phyloP scores from a whole-genome alignment of 2,329 filamentous ascomycete species.

The Pestalotiopsis fici region DNA sequence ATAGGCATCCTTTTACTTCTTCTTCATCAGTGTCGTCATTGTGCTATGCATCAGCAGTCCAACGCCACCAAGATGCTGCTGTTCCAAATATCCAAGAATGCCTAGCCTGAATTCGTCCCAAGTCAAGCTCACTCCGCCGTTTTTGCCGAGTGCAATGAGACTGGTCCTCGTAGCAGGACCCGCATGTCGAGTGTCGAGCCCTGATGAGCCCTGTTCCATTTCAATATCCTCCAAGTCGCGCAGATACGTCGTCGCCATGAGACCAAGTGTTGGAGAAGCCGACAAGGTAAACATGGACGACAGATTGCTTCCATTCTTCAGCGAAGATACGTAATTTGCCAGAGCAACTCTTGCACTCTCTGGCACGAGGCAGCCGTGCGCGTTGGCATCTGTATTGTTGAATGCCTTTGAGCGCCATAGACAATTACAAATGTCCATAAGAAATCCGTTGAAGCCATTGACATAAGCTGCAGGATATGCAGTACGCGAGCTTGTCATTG shows the following conservation, averaged over 20 bases:
- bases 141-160: constrained; percentile 60
- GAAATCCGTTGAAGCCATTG: constrained; percentile 75
- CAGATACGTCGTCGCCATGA: constrained; percentile 56
- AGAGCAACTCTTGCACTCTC: constrained; percentile 45
- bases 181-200: constrained; percentile 53
- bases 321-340: constrained; percentile 46
- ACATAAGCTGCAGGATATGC: constrained; percentile 61
- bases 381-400: constrained; percentile 62
- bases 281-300: constrained; percentile 58
- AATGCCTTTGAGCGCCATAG: constrained; percentile 78
- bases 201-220: constrained; percentile 34
- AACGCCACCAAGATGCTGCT: constrained; percentile 65
- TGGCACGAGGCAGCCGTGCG: constrained; percentile 55
- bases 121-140: constrained; percentile 65
- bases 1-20: constrained; percentile 20
- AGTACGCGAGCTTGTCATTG: constrained; percentile 23
- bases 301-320: constrained; percentile 50
- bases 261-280: constrained; percentile 57
- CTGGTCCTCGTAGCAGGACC: constrained; percentile 72
- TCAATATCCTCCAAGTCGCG: constrained; percentile 59
- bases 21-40: constrained; percentile 71
- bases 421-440: constrained; percentile 86
- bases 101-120: constrained; percentile 77
- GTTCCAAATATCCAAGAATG: constrained; percentile 69
- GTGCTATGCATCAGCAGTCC: constrained; percentile 76